Conservation (phyloP, 2,329 filamentous ascomycete genomes). For the Daldinia sp. region DNA sequence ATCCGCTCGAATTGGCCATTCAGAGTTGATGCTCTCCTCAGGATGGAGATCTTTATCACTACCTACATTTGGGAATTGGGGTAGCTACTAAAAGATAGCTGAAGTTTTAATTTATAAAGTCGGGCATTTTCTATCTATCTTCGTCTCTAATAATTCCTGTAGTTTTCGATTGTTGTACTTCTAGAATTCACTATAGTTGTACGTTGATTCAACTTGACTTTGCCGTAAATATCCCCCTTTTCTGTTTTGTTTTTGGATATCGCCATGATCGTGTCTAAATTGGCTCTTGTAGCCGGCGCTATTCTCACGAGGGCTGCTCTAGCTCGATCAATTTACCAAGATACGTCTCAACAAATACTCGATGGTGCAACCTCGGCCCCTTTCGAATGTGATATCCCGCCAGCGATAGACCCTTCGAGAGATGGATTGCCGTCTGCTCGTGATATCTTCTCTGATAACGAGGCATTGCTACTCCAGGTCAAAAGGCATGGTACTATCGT, state of each 20-base stretch:
- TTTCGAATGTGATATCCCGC: conserved; percentile 46
- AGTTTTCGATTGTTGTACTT: neutral
- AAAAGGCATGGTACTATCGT: conserved; percentile 56
- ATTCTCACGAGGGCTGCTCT: conserved; percentile 28
- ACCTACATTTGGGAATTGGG: conserved; percentile 18
- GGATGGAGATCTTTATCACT: conserved; percentile 11
- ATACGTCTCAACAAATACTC: conserved; percentile 30
- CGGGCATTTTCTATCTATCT: conserved; percentile 1
- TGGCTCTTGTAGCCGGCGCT: conserved; percentile 37
- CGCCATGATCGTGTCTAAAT: conserved; percentile 31
- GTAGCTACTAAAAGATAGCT: conserved; percentile 13
- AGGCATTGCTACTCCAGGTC: conserved; percentile 48
- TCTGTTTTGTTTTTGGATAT: too few species aligned
- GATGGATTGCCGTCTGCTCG: conserved; percentile 45
- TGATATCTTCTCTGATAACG: conserved; percentile 42
- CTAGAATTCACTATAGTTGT: neutral
- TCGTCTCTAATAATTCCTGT: neutral
- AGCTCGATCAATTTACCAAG: conserved; percentile 27
- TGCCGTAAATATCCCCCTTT: neutral
- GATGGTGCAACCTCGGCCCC: conserved; percentile 12
- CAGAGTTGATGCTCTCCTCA: conserved; percentile 15
- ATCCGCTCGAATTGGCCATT: conserved; percentile 27
- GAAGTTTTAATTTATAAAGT: conserved; percentile 13
- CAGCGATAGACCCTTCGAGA: conserved; percentile 40
- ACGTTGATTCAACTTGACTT: neutral